phyloP scores from a whole-genome alignment of 2,329 filamentous ascomycete genomes.

The Nothophaeocryptopus gaeumannii region DNA sequence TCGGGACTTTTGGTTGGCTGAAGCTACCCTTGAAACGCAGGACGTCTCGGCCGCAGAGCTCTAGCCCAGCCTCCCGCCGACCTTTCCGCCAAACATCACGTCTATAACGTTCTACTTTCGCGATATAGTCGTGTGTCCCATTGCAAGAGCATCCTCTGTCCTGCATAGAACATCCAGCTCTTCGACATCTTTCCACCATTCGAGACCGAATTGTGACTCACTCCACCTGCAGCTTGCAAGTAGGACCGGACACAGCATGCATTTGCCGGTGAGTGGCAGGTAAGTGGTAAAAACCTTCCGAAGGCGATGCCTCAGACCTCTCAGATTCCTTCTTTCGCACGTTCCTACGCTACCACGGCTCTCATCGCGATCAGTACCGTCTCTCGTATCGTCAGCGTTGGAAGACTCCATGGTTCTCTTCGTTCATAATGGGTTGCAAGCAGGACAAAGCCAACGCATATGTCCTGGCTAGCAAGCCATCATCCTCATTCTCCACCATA shows the following conservation, averaged over 20 bases:
- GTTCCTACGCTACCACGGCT: slow-evolving; percentile 12
- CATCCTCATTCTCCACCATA: slow-evolving; percentile 33
- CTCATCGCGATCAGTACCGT: slow-evolving; percentile 21
- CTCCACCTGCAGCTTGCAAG: slow-evolving; percentile 25
- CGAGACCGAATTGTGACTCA: slow-evolving; percentile 26
- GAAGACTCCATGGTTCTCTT: slow-evolving; percentile 22
- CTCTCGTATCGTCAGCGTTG: slow-evolving; percentile 10
- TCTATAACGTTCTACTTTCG: slow-evolving; percentile 34
- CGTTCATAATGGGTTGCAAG: slow-evolving; percentile 28
- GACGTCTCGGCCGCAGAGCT: slow-evolving; percentile 12
- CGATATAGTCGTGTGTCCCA: slow-evolving; percentile 32
- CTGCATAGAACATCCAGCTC: slow-evolving; percentile 17
- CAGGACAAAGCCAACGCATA: slow-evolving; percentile 25
- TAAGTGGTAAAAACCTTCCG: slow-evolving; percentile 14
- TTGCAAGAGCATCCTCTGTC: slow-evolving; percentile 18
- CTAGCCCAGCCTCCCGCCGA: slow-evolving; percentile 35
- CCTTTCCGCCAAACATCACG: slow-evolving; percentile 31
- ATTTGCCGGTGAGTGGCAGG: slow-evolving; percentile 19
- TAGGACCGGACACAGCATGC: slow-evolving; percentile 17
- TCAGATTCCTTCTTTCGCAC: slow-evolving; percentile 14
- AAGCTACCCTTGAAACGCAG: slow-evolving; percentile 19
- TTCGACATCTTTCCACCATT: slow-evolving; percentile 21
- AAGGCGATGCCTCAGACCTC: slow-evolving; percentile 23
- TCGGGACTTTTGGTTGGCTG: slow-evolving; percentile 10
- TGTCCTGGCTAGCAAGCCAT: slow-evolving; percentile 35